Percentiles rank a stretch among this genome's conserved stretches.
Evolutionary conservation across 2,329 filamentous ascomycete genomes (phyloP).

Genomic region (Phoma sp.): DNA sequence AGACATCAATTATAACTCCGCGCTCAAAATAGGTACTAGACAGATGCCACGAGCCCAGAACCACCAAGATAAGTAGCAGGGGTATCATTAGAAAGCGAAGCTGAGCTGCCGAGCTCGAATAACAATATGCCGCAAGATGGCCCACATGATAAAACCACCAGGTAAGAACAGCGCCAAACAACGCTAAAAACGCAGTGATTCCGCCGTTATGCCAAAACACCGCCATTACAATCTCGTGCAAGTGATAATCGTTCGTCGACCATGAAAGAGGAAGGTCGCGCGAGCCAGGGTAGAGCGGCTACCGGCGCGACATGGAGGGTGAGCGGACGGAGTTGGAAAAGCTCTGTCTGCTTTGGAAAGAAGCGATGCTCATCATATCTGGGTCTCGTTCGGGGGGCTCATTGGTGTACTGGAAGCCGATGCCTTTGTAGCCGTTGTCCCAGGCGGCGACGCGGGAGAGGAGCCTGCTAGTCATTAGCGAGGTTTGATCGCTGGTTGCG

Average conservation of each 20-base stretch:
- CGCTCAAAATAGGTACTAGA: background rate
- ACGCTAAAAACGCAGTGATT: conserved; percentile 16
- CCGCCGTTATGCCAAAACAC: conserved; percentile 14
- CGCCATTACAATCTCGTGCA: conserved; percentile 18
- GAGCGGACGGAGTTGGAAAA: conserved; percentile 10
- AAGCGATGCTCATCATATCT: conserved; percentile 20
- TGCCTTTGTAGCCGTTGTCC: conserved; percentile 43
- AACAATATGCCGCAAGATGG: background rate
- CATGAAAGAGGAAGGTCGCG: background rate
- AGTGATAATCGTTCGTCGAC: conserved; percentile 4
- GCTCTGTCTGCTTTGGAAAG: conserved; percentile 17
- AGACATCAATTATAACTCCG: background rate
- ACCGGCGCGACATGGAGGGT: conserved; percentile 14
- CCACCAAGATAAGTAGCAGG: conserved; percentile 18
- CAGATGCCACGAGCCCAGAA: conserved; percentile 5
- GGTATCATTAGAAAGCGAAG: conserved; percentile 17
- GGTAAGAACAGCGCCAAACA: background rate
- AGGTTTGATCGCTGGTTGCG: background rate
- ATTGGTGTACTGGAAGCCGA: conserved; percentile 18
- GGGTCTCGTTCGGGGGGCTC: conserved; percentile 22
- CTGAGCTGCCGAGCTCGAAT: background rate
- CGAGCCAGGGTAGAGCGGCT: conserved; percentile 3
- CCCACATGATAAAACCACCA: background rate
- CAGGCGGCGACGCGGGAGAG: conserved; percentile 43
- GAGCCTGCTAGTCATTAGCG: conserved; percentile 39